Evolutionary conservation across 2,329 filamentous ascomycete genomes (phyloP).

Genomic region (Albophoma yamanashiensis): DNA sequence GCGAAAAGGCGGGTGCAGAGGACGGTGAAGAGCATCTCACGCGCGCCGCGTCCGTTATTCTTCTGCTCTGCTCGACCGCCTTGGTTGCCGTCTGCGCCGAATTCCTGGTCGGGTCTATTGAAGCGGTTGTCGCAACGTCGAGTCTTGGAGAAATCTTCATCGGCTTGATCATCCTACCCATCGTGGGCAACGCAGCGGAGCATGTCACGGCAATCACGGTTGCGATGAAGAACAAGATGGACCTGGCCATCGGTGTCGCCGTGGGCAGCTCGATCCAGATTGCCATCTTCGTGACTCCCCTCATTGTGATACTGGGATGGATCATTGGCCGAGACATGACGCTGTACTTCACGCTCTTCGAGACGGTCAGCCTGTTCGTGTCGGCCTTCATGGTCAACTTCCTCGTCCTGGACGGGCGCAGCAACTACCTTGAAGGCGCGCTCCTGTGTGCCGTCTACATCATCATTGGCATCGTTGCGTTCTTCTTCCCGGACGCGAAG

Average conservation of each 20-base stretch:
- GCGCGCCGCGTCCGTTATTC: constrained; percentile 44
- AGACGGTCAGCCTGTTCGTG: constrained; percentile 79
- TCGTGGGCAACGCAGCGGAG: constrained; percentile 64
- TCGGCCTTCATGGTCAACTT: constrained; percentile 83
- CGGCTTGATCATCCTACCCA: constrained; percentile 60
- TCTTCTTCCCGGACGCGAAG: constrained; percentile 48
- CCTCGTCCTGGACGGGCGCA: constrained; percentile 72
- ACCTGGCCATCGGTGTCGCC: constrained; percentile 61
- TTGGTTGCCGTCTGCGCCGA: constrained; percentile 60
- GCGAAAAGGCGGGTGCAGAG: constrained; percentile 17
- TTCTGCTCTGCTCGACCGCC: constrained; percentile 52
- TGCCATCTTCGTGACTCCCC: constrained; percentile 58
- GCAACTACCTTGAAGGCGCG: constrained; percentile 77
- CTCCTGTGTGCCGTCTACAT: constrained; percentile 56
- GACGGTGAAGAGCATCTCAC: constrained; percentile 39
- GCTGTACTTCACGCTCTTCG: constrained; percentile 79
- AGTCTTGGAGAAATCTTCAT: constrained; percentile 56
- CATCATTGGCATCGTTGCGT: constrained; percentile 56
- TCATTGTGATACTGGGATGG: constrained; percentile 65
- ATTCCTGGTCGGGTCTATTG: constrained; percentile 58
- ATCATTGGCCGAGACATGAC: constrained; percentile 58
- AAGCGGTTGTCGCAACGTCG: constrained; percentile 46
- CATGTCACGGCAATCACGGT: constrained; percentile 63
- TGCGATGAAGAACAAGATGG: constrained; percentile 67
- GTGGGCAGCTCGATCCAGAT: constrained; percentile 65